phyloP scores from a whole-genome alignment of 495 filamentous ascomycete genomes.

The Zalerion maritima region DNA sequence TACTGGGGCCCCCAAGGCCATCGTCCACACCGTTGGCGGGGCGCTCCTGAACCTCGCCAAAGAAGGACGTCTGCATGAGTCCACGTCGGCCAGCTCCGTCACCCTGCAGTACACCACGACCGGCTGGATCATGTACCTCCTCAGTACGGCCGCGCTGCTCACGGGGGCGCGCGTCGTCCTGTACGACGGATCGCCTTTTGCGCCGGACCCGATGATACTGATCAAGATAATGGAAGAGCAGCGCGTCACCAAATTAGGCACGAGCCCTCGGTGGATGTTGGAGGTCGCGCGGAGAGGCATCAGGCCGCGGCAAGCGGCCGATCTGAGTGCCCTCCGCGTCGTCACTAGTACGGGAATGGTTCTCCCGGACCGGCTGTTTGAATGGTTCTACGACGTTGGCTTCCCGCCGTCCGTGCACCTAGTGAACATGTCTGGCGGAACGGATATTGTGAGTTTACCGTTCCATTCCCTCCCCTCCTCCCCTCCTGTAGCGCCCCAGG shows the following conservation, averaged over 20 bases:
- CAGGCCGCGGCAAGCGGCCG: conserved; percentile 41
- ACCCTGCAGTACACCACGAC: conserved; percentile 47
- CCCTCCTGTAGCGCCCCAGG: conserved; percentile 1
- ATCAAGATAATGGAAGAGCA: conserved; percentile 44
- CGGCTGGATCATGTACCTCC: conserved; percentile 78
- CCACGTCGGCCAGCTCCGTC: conserved; percentile 31
- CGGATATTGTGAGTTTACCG: conserved; percentile 42
- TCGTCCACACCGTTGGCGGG: conserved; percentile 56
- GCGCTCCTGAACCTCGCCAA: conserved; percentile 42
- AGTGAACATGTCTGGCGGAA: conserved; percentile 63
- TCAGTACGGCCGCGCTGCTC: conserved; percentile 36
- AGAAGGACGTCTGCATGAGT: conserved; percentile 46
- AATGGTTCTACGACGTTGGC: conserved; percentile 72
- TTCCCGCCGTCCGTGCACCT: conserved; percentile 52
- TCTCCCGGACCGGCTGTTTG: conserved; percentile 52
- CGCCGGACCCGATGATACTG: conserved; percentile 45
- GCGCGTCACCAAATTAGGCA: conserved; percentile 47
- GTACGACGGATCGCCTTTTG: conserved; percentile 68
- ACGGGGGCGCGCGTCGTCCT: conserved; percentile 43
- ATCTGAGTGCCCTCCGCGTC: conserved; percentile 40
- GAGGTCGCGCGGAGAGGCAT: conserved; percentile 48
- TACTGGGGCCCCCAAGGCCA: conserved; percentile 61
- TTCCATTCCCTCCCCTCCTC: neutral
- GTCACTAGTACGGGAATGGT: conserved; percentile 71
- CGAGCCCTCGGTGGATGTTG: conserved; percentile 58